phyloP scores from a whole-genome alignment of 2,329 filamentous ascomycete genomes.

The Lasiodiplodia sp. region DNA sequence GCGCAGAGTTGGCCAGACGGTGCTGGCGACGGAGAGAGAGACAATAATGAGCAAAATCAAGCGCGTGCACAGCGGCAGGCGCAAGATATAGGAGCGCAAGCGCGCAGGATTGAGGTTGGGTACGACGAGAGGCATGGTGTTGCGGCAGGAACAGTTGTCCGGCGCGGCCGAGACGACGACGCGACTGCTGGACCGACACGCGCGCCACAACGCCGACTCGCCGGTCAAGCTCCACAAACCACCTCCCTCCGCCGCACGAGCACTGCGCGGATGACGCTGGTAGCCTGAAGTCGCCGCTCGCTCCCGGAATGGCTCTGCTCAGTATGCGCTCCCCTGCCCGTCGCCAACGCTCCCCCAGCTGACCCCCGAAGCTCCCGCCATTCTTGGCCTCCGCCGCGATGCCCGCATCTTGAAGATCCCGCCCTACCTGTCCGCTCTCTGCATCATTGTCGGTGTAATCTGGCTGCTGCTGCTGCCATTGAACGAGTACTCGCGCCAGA shows the following conservation, averaged over 20 bases:
- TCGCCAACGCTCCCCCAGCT: constrained; percentile 34
- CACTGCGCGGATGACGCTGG: constrained; percentile 5
- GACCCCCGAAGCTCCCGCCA: constrained; percentile 54
- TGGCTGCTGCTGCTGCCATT: constrained; percentile 92
- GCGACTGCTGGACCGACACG: constrained; percentile 15
- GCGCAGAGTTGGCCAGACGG: constrained; percentile 75
- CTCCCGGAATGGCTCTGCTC: constrained; percentile 44
- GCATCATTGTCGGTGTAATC: constrained; percentile 81
- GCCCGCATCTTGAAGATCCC: constrained; percentile 83
- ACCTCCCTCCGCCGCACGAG: not conserved
- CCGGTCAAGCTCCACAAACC: constrained; percentile 24
- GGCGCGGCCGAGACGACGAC: constrained; percentile 23
- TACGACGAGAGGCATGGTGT: constrained; percentile 54
- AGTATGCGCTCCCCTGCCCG: constrained; percentile 37
- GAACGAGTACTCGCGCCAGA: constrained; percentile 87
- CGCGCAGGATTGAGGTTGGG: constrained; percentile 73
- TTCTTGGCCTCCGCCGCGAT: constrained; percentile 77
- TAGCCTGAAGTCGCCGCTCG: not conserved
- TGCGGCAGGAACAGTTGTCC: constrained; percentile 28
- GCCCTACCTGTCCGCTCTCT: constrained; percentile 85
- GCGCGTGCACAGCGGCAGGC: constrained; percentile 88
- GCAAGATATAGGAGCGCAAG: constrained; percentile 80
- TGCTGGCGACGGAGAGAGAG: constrained; percentile 71
- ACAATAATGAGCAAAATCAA: constrained; percentile 71
- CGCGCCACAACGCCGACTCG: constrained; percentile 22